Conservation (phyloP, 768 basidiomycete species). For the Phallus indusiatus region DNA sequence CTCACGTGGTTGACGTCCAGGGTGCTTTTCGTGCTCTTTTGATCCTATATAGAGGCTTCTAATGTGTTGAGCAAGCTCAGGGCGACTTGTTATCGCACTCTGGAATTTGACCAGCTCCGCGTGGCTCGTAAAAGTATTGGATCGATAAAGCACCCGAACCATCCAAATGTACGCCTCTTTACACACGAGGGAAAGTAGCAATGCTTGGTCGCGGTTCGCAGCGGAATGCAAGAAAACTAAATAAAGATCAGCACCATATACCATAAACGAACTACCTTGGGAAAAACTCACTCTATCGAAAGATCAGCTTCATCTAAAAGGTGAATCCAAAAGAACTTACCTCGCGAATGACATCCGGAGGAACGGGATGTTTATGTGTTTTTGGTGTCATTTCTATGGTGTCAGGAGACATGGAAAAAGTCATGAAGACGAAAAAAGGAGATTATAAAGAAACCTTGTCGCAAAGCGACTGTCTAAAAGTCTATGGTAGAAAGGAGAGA, state of each 20-base stretch:
- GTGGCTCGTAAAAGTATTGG: neutral
- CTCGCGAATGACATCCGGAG: slow-evolving; percentile 8
- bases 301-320: neutral
- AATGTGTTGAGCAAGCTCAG: slow-evolving; percentile 1
- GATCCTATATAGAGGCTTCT: slow-evolving; percentile 4
- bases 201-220: neutral
- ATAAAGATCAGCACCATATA: neutral
- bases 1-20: neutral
- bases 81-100: neutral
- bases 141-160: slow-evolving; percentile 1
- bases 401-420: neutral
- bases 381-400: neutral
- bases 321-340: neutral
- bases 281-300: slow-evolving; percentile 4
- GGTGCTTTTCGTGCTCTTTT: neutral
- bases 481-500: neutral
- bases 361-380: slow-evolving; percentile 1
- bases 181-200: slow-evolving; percentile 1
- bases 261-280: neutral
- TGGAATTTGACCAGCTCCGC: neutral
- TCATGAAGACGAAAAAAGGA: neutral
- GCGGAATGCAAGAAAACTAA: slow-evolving; percentile 5
- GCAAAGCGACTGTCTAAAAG: neutral
- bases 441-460: neutral
- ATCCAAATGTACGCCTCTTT: slow-evolving; percentile 5